Evolutionary conservation across 306 rosid species (phyloP).

Genomic region (Senna tora): DNA sequence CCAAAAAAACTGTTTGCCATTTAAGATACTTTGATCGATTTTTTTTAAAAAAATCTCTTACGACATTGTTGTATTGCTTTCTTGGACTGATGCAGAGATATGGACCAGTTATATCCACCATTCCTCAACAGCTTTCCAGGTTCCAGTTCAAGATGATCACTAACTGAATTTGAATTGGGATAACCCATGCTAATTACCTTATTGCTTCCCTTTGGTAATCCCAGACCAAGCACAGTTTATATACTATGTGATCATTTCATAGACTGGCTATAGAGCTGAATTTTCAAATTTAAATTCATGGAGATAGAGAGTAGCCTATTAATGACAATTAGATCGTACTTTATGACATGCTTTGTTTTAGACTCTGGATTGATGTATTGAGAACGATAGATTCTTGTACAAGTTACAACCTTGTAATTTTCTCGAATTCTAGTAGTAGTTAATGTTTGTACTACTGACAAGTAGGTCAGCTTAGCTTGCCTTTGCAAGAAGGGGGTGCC

Average conservation of each 20-base stretch:
- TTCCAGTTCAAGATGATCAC: conserved; percentile 99
- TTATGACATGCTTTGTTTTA: conserved; percentile 29
- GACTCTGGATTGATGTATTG: conserved; percentile 31
- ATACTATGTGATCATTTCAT: conserved; percentile 35
- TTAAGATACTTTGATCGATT: conserved; percentile 17
- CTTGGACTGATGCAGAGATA: conserved; percentile 69
- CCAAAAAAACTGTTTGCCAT: no score
- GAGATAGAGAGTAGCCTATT: conserved; percentile 12
- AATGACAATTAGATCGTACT: neutral
- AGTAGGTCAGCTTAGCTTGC: no score
- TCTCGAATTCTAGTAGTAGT: neutral
- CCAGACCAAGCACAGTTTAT: conserved; percentile 25
- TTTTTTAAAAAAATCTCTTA: neutral
- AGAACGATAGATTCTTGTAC: conserved; percentile 13
- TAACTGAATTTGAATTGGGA: conserved; percentile 45
- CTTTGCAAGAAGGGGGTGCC: neutral
- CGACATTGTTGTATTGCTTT: conserved; percentile 18
- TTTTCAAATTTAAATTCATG: conserved; percentile 3
- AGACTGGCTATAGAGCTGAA: conserved; percentile 17
- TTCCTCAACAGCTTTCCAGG: conserved; percentile 98
- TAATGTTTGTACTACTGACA: neutral
- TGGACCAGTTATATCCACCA: conserved; percentile 96
- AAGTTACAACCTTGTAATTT: conserved; percentile 9
- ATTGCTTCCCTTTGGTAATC: conserved; percentile 21
- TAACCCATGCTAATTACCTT: conserved; percentile 13